Evolutionary conservation across 768 basidiomycete species (phyloP), one percentile per base, ranked within the genome.

Genomic region (Trametes punicea): DNA sequence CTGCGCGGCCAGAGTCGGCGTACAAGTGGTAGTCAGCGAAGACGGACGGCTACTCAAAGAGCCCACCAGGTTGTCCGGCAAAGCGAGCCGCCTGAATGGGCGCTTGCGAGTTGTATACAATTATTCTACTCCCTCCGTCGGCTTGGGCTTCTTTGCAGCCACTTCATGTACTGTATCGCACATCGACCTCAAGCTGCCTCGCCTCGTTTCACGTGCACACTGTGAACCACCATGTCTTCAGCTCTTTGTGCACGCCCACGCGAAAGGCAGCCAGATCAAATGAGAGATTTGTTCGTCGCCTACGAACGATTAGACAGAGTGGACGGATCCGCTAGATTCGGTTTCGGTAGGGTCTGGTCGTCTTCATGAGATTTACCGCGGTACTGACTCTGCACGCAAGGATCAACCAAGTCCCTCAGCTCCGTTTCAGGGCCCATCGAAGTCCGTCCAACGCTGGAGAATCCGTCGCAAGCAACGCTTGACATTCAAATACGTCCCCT

Each of bases 401-500:
- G 76, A 18, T 59, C 70, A 4, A 76, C 73, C 4, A 55, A 66
- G n/a, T 67, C 83, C 3, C 69, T 91, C 18, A 82, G 86, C 7
- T 90, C 90, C 4, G 68, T 91, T 31, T 89, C 88, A 13, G 91
- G 92, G 0, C 92, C 92, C 18, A 85, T 92, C 41, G 84, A 92
- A 60, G 86, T 86, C 46, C 78, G 89, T 16, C 74, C 84, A 7
- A 80, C 82, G 3, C 70, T 79, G 7, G 92, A 93, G 71, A 78
- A 82, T 27, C 81, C 90, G 9, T 84, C 84, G 10, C 81, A 83
- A 52, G 83, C 89, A 0, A 83, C 88, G 0, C 80, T 93, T 60
- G 92, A 93, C 64, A 83, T 93, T 38, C 70, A 74, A 42, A 75
- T 90, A 8, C 80, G 90, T 2, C 90, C 92, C 0, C 73, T 91